Percentiles rank a stretch among this genome's conserved stretches.
Evolutionary conservation across 495 filamentous ascomycete genomes (phyloP).

Genomic region (Penicillium longicatenatum): DNA sequence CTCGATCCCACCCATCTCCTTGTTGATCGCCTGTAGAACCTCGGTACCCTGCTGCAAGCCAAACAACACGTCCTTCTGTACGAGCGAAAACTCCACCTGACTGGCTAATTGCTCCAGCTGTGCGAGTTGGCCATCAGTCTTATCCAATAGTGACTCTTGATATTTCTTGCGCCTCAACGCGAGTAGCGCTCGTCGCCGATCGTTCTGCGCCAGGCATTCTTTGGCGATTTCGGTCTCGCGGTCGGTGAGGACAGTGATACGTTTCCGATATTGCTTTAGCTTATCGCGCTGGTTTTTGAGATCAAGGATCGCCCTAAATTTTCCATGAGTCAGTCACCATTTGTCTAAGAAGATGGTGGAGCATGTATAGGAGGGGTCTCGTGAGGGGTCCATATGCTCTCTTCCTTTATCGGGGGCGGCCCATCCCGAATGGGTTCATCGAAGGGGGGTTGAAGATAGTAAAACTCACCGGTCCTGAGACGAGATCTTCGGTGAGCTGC

Average conservation of each 20-base stretch:
- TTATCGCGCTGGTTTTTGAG: slow-evolving; percentile 97
- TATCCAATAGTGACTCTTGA: slow-evolving; percentile 85
- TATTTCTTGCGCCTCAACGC: slow-evolving; percentile 95
- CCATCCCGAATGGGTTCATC: neutral
- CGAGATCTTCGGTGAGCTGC: slow-evolving; percentile 68
- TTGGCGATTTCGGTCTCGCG: slow-evolving; percentile 83
- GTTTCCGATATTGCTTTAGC: slow-evolving; percentile 89
- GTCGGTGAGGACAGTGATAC: slow-evolving; percentile 79
- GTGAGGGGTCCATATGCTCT: slow-evolving; percentile 14
- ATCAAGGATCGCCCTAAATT: slow-evolving; percentile 82
- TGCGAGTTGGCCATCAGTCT: slow-evolving; percentile 89
- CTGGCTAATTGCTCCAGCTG: slow-evolving; percentile 81
- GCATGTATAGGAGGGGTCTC: slow-evolving; percentile 24
- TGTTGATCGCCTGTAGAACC: slow-evolving; percentile 86
- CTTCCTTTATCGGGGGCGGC: neutral
- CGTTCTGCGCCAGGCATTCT: slow-evolving; percentile 71
- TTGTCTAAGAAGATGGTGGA: neutral
- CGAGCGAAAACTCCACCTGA: slow-evolving; percentile 88
- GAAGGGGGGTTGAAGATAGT: neutral
- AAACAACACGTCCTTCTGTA: slow-evolving; percentile 93
- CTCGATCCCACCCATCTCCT: slow-evolving; percentile 94
- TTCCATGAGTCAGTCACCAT: neutral
- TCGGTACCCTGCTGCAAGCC: slow-evolving; percentile 89
- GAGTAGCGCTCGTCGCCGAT: slow-evolving; percentile 80
- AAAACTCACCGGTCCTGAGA: slow-evolving; percentile 65